Evolutionary conservation across 805 yeast species (phyloP), one percentile per base, ranked within the genome.

Genomic region (Groenewaldozyma salmanticensis): DNA sequence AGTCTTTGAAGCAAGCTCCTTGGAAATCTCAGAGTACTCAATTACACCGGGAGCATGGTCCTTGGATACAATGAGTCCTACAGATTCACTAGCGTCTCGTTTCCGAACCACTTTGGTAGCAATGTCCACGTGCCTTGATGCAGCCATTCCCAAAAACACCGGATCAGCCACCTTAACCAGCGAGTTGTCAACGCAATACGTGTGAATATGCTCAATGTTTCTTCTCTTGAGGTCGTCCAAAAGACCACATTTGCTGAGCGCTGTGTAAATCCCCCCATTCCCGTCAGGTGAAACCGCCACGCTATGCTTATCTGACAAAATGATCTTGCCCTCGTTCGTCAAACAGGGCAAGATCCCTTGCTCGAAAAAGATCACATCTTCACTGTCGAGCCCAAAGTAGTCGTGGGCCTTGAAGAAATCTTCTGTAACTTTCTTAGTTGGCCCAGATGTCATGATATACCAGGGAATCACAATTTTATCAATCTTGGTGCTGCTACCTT

Each of bases 271-370:
- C 1, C 99, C 99, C 44, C 99, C 99, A 59, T 92, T 92, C 1
- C 99, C 99, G 61, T 92, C 97, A 1, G 99, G 99, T 4, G 96
- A 83, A 53, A 82, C 81, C 21, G 87, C 79, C 31, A 85, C 70
- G 20, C 69, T 62, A 33, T 64, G 55, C 33, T 71, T 66, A 5
- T 76, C 59, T 47, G 75, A 77, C 56, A 86, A 56, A 42, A 88
- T 70, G 50, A 92, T 73, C 53, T 79, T 74, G 32, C 96, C 98
- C 21, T 74, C 74, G 36, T 66, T 51, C 52, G 75, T 74, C 48
- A 92, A 77, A 45, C 96, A 94, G 9, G 99, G 99, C 49, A 92
- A 70, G 1, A 90, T 83, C 18, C 98, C 98, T 62, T 92, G 99
- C 64, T 90, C 81, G 63, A 92, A 92, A 54, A 92, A 87, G 3